Percentiles rank a stretch among this genome's conserved stretches.
phyloP scores from a whole-genome alignment of 2,329 filamentous ascomycete genomes.

The Trichoderma sp. region DNA sequence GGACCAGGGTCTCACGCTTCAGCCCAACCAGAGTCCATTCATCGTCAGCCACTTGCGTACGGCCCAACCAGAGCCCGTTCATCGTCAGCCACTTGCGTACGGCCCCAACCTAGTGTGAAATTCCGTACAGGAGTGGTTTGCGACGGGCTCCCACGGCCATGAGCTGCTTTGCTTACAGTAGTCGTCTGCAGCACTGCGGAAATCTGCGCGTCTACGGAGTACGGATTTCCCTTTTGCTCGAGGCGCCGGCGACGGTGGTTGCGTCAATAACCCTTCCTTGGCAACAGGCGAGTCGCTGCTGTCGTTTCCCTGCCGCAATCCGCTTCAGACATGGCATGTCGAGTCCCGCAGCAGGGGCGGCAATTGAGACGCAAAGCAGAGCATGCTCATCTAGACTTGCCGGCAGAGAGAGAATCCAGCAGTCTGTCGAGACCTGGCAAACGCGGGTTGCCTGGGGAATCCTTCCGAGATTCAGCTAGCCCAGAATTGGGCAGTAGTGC shows the following conservation, averaged over 20 bases:
- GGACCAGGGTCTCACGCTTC: constrained; percentile 15
- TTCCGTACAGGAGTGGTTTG: neutral
- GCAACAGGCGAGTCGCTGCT: neutral
- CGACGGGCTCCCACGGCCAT: neutral
- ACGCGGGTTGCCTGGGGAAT: neutral
- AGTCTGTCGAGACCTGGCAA: neutral
- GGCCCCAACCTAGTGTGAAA: neutral
- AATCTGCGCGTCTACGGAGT: neutral
- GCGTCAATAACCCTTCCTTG: neutral
- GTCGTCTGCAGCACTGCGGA: neutral
- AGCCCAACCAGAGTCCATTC: constrained; percentile 14
- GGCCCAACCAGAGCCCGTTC: constrained; percentile 9
- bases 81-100: constrained; percentile 16
- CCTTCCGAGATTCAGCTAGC: constrained; percentile 9
- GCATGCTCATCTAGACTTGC: neutral
- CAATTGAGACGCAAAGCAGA: neutral
- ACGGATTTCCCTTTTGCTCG: neutral
- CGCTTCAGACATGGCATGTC: neutral
- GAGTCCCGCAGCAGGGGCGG: neutral
- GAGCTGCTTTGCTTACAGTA: neutral
- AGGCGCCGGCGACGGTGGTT: neutral
- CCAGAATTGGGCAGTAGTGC: neutral
- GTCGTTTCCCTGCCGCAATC: neutral
- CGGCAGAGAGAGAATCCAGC: neutral
- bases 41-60: constrained; percentile 16